Evolutionary conservation across 2,329 filamentous ascomycete genomes (phyloP).

Genomic region (Neoscytalidium dimidiatum): DNA sequence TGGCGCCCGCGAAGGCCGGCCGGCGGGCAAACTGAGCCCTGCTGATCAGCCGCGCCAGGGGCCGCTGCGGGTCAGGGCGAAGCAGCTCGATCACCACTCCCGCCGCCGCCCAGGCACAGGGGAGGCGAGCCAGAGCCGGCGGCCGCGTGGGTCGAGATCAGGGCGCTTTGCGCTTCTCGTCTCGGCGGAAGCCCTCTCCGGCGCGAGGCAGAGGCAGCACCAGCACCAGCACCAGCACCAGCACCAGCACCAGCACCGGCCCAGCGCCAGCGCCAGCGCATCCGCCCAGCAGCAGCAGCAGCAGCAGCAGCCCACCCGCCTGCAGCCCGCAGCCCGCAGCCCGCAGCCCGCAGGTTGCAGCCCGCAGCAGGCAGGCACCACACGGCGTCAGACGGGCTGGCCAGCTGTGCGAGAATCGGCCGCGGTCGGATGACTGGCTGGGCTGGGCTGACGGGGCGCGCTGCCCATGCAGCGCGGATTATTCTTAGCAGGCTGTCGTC

Average conservation of each 20-base stretch:
- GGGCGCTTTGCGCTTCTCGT: no score
- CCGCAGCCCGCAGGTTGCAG: not conserved
- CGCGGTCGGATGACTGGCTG: constrained; percentile 17
- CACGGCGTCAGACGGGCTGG: not conserved
- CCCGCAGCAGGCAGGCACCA: not conserved
- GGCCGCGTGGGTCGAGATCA: constrained; percentile 6
- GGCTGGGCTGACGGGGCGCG: constrained; percentile 11
- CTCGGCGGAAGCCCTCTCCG: not conserved
- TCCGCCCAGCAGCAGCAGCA: no score
- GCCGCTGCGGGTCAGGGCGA: constrained; percentile 9
- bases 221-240: not conserved
- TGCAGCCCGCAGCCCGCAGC: not conserved
- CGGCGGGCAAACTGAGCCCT: not conserved
- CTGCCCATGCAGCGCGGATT: constrained; percentile 12
- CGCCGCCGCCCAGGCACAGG: not conserved
- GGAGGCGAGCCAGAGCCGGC: not conserved
- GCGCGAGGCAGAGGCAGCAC: not conserved
- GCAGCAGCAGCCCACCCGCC: not conserved
- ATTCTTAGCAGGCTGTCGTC: constrained; percentile 13
- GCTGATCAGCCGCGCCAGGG: constrained; percentile 14
- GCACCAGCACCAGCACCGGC: not conserved
- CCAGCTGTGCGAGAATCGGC: constrained; percentile 5
- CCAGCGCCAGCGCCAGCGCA: not conserved
- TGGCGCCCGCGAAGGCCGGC: not conserved
- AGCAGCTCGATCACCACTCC: constrained; percentile 1